Evolutionary conservation across 106 monocot species (phyloP).

Genomic region (Triglochin maritima): DNA sequence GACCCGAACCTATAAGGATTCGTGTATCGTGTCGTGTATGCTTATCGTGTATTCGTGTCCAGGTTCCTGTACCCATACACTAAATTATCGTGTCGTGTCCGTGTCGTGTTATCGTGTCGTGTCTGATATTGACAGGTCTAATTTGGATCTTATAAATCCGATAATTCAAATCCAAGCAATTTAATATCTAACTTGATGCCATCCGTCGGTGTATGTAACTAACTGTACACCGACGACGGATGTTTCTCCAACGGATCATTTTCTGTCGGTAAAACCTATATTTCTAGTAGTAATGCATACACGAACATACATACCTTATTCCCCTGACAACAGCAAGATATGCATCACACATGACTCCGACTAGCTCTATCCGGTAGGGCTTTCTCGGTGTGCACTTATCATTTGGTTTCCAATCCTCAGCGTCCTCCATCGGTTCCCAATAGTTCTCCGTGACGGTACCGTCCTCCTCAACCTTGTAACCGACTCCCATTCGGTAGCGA

Average conservation of each 20-base stretch:
- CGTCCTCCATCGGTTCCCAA: conserved; percentile 56
- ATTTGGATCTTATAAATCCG: too few relatives aligned
- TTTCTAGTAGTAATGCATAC: neutral
- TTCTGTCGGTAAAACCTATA: too few relatives aligned
- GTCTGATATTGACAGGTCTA: too few relatives aligned
- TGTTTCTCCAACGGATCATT: too few relatives aligned
- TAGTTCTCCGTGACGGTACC: conserved; percentile 53
- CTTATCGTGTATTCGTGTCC: too few relatives aligned
- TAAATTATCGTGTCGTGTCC: too few relatives aligned
- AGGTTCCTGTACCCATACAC: too few relatives aligned
- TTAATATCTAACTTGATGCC: neutral
- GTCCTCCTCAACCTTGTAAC: conserved; percentile 55
- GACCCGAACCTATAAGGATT: too few relatives aligned
- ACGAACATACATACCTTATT: conserved; percentile 47
- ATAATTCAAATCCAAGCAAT: neutral
- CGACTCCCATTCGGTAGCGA: conserved; percentile 76
- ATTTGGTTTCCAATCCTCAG: neutral
- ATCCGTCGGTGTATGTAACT: too few relatives aligned
- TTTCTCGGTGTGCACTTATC: conserved; percentile 19
- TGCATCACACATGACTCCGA: conserved; percentile 85
- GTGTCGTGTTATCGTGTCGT: too few relatives aligned
- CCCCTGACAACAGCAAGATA: conserved; percentile 85
- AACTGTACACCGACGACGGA: too few relatives aligned
- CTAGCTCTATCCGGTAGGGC: conserved; percentile 91
- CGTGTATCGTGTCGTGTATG: too few relatives aligned